Conservation (phyloP, 2,329 filamentous ascomycete genomes). For the Talaromyces sp. region DNA sequence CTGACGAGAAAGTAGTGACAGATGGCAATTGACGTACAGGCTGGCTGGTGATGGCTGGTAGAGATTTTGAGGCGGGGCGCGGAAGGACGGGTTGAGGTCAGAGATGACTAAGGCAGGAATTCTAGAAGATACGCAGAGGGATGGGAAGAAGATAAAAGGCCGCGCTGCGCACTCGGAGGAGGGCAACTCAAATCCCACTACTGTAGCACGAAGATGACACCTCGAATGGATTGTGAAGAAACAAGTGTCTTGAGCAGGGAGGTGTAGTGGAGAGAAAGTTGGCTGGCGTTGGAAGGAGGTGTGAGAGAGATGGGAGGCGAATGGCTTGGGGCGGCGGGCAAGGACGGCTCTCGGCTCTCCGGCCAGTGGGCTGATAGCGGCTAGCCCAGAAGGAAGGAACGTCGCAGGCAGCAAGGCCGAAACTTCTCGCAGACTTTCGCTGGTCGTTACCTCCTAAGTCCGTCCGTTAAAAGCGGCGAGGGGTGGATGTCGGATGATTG, state of each 20-base stretch:
- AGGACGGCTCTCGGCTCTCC: not conserved
- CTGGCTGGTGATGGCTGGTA: not conserved
- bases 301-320: not conserved
- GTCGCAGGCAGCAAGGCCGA: constrained; percentile 1
- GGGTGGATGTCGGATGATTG: not conserved
- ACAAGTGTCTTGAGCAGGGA: not conserved
- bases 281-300: not conserved
- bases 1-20: not conserved
- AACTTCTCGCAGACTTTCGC: not conserved
- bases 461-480: constrained; percentile 1
- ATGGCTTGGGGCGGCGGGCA: not conserved
- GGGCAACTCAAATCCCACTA: not conserved
- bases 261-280: not conserved
- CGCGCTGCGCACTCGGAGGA: not conserved
- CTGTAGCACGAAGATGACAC: not conserved
- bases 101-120: constrained; percentile 10
- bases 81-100: not conserved
- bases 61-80: not conserved
- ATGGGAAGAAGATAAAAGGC: not conserved
- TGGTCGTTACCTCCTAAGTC: not conserved
- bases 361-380: constrained; percentile 2
- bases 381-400: not conserved
- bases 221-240: not conserved
- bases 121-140: constrained; percentile 9
- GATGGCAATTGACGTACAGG: not conserved